phyloP scores from a whole-genome alignment of 352 stramenopile species.

The Phytophthora ramorum region DNA sequence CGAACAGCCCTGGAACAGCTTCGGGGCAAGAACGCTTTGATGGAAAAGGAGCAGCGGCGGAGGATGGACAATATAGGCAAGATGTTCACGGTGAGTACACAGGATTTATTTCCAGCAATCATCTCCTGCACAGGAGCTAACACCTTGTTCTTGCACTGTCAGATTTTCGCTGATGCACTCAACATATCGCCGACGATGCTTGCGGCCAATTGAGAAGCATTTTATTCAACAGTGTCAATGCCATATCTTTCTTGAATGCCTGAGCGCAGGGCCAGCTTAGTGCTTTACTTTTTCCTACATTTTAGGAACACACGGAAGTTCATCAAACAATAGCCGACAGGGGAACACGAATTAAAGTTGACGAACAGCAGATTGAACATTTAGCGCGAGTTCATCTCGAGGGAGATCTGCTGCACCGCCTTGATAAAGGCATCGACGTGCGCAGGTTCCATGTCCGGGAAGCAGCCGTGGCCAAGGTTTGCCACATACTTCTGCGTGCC shows the following conservation, averaged over 20 bases:
- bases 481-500: conserved; percentile 96
- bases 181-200: conserved; percentile 54
- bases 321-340: too few species aligned
- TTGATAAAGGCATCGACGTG: conserved; percentile 97
- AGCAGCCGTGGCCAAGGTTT: conserved; percentile 98
- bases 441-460: conserved; percentile 94
- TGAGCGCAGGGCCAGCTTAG: not conserved
- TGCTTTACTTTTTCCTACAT: too few species aligned
- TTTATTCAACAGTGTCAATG: conserved; percentile 5
- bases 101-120: not conserved
- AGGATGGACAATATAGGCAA: conserved; percentile 82
- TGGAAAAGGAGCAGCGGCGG: conserved; percentile 76
- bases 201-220: conserved; percentile 19
- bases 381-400: conserved; percentile 82
- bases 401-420: conserved; percentile 94
- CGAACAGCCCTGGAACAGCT: conserved; percentile 54
- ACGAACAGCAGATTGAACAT: not conserved
- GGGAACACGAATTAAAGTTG: conserved; percentile 25
- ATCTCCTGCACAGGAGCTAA: conserved; percentile 6
- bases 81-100: conserved; percentile 67
- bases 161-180: conserved; percentile 79
- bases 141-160: conserved; percentile 4
- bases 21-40: conserved; percentile 48
- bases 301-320: too few species aligned
- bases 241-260: conserved; percentile 5